A percentile compares a stretch with the other conserved stretches of the same genome.
Evolutionary conservation across 208 protist genomes (phyloP).

Genomic region (Angomonas desouzai): DNA sequence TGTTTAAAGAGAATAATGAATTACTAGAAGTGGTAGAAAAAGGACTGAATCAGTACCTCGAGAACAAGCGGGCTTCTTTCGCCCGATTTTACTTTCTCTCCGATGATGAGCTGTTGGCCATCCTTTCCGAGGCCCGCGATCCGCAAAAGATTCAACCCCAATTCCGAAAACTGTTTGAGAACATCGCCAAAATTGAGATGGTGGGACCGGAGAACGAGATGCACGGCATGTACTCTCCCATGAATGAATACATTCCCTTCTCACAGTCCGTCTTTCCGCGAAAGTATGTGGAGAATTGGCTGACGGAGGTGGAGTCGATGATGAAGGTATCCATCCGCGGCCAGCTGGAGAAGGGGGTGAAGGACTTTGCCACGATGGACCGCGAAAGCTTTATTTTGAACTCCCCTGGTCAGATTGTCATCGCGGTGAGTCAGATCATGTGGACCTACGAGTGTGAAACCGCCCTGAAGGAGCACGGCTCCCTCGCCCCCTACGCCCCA

Average conservation of each 20-base stretch:
- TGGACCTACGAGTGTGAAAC: conserved; percentile 93
- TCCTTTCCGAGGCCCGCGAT: conserved; percentile 94
- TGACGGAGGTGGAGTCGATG: conserved; percentile 94
- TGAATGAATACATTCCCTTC: conserved; percentile 95
- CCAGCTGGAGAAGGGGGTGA: conserved; percentile 82
- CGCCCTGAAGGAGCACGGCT: conserved; percentile 75
- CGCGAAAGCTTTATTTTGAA: conserved; percentile 79
- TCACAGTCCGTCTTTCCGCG: conserved; percentile 89
- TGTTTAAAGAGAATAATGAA: conserved; percentile 92
- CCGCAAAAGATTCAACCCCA: conserved; percentile 95
- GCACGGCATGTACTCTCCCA: conserved; percentile 93
- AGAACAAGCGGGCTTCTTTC: conserved; percentile 94
- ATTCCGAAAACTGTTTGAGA: conserved; percentile 96
- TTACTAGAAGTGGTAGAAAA: conserved; percentile 96
- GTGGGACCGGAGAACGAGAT: conserved; percentile 89
- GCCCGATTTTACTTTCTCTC: conserved; percentile 93
- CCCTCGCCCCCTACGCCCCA: conserved; percentile 74
- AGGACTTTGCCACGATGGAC: conserved; percentile 62
- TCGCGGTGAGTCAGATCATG: conserved; percentile 91
- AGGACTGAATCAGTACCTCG: conserved; percentile 95
- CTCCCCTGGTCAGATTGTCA: conserved; percentile 88
- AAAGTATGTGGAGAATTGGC: conserved; percentile 97
- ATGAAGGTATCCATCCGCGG: conserved; percentile 92
- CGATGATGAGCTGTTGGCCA: conserved; percentile 91
- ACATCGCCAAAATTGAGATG: conserved; percentile 92